phyloP scores from a whole-genome alignment of 2,329 filamentous ascomycete species.

The Ophiostoma himal-ulmi region DNA sequence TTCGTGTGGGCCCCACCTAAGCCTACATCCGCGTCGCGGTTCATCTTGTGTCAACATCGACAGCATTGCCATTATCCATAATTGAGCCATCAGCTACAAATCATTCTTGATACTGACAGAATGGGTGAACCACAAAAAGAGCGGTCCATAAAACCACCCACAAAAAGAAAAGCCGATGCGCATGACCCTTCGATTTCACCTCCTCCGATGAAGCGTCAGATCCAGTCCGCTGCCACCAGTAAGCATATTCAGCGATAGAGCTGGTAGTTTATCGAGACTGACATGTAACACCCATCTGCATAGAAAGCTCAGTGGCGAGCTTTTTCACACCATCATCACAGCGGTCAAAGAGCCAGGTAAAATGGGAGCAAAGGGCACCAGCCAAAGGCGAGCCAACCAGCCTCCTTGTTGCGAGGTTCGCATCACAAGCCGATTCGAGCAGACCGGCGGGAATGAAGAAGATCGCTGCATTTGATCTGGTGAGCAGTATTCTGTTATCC shows the following conservation, averaged over 20 bases:
- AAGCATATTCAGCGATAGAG: neutral
- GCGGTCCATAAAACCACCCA: neutral
- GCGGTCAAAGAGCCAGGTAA: conserved; percentile 69
- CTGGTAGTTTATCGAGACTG: neutral
- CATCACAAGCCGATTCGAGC: neutral
- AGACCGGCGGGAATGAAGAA: conserved; percentile 29
- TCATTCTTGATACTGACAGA: neutral
- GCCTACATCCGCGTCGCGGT: neutral
- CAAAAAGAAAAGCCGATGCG: conserved; percentile 16
- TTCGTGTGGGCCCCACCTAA: neutral
- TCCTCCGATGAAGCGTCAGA: conserved; percentile 48
- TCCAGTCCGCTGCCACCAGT: conserved; percentile 47
- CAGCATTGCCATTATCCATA: neutral
- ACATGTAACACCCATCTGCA: neutral
- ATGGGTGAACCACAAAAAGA: neutral
- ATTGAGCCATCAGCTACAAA: neutral
- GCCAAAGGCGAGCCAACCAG: conserved; percentile 46
- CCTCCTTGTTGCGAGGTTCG: conserved; percentile 70
- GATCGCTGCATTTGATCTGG: conserved; percentile 66
- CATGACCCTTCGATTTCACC: conserved; percentile 45
- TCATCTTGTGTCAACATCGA: neutral
- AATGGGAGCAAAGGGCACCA: conserved; percentile 62
- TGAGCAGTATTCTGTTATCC: neutral
- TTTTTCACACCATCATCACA: conserved; percentile 88
- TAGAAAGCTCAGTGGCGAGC: conserved; percentile 64